phyloP scores from a whole-genome alignment of 345 rosid genomes.

The Rhodomyrtus tomentosa region DNA sequence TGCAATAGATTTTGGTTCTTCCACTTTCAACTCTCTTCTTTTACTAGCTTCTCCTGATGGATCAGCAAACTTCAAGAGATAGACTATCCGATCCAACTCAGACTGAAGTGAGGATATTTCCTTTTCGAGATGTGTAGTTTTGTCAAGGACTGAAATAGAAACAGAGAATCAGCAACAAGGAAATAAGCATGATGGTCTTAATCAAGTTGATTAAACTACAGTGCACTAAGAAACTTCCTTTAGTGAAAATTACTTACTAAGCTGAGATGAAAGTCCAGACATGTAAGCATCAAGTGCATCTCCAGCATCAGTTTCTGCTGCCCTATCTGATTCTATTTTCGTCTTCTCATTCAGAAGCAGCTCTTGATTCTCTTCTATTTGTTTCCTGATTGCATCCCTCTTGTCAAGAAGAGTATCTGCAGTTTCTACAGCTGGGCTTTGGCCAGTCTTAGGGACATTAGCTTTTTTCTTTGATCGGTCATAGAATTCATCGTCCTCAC shows the following conservation, averaged over 20 bases:
- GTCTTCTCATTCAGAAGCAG: conserved; percentile 50
- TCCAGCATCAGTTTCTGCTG: conserved; percentile 39
- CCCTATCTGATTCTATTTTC: conserved; percentile 38
- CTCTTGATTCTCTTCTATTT: conserved; percentile 50
- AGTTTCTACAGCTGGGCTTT: conserved; percentile 64
- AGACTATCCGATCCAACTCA: conserved; percentile 56
- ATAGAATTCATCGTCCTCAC: conserved; percentile 93
- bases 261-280: conserved; percentile 81
- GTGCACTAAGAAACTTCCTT: neutral
- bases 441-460: conserved; percentile 32
- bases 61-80: conserved; percentile 83
- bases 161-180: neutral
- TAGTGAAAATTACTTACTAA: conserved; percentile 30
- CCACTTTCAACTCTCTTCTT: conserved; percentile 41
- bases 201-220: neutral
- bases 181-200: neutral
- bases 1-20: conserved; percentile 20
- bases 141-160: conserved; percentile 54
- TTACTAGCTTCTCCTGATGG: conserved; percentile 74
- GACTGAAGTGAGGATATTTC: conserved; percentile 60
- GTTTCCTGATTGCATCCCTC: conserved; percentile 55
- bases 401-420: conserved; percentile 88
- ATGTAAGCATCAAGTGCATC: conserved; percentile 89
- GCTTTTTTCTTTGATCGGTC: conserved; percentile 86
- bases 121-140: conserved; percentile 46